Percentiles rank a stretch among this genome's conserved stretches.
Conservation (phyloP, 352 stramenopile species). For the Pythium oligandrum region DNA sequence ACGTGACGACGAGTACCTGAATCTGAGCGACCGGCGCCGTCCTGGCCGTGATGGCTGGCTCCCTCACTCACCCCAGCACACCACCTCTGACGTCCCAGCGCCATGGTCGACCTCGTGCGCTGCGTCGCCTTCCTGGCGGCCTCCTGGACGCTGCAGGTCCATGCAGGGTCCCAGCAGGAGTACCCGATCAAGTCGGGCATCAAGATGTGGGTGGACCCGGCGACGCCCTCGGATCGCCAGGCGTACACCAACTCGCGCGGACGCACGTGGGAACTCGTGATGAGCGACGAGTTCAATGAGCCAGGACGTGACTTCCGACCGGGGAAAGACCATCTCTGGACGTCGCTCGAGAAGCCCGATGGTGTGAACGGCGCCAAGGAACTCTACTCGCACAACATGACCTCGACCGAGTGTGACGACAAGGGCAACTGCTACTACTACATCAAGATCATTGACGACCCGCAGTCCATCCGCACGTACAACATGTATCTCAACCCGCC, state of each 20-base stretch:
- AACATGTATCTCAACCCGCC: conserved; percentile 50
- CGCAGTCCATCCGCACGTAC: conserved; percentile 34
- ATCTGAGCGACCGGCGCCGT: too few species aligned
- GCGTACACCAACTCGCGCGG: conserved; percentile 33
- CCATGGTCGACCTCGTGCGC: too few species aligned
- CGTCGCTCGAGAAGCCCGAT: conserved; percentile 16
- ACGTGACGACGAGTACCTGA: too few species aligned
- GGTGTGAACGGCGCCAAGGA: conserved; percentile 67
- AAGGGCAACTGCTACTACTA: conserved; percentile 47
- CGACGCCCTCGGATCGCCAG: conserved; percentile 24
- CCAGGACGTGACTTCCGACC: conserved; percentile 58
- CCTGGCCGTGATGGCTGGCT: too few species aligned
- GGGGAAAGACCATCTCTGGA: conserved; percentile 84
- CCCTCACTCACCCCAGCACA: too few species aligned
- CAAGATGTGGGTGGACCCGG: conserved; percentile 40
- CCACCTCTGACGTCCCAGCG: too few species aligned
- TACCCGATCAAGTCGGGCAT: conserved; percentile 39
- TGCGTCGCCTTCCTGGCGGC: too few species aligned
- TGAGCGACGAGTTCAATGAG: not conserved
- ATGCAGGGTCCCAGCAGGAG: not conserved
- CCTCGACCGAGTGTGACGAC: conserved; percentile 36
- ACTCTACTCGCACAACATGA: conserved; percentile 87
- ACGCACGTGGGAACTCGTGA: conserved; percentile 15
- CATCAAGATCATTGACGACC: conserved; percentile 44
- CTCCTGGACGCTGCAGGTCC: too few species aligned